Conservation (phyloP, 2,329 filamentous ascomycete species). For the Fusarium circinatum region DNA sequence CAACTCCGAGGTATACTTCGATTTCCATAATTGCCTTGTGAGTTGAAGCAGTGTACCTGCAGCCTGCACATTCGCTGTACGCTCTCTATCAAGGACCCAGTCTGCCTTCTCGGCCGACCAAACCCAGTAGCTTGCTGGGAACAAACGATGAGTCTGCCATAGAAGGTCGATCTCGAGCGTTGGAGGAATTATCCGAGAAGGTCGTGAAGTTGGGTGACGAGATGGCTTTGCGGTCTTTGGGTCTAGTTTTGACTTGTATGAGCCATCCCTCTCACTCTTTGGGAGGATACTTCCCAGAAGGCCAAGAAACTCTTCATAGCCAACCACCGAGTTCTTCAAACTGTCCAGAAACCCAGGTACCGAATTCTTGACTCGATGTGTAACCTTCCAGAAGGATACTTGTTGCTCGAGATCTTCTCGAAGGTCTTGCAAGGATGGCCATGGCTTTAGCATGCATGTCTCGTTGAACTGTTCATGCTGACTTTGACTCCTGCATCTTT, state of each 20-base stretch:
- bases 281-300: not conserved
- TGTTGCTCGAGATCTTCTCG: not conserved
- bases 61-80: rapidly evolving
- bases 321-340: rapidly evolving
- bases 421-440: not conserved
- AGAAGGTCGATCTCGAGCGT: not conserved
- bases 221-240: rapidly evolving
- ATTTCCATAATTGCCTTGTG: not conserved
- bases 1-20: rapidly evolving
- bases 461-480: not conserved
- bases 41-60: not conserved
- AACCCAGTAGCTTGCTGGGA: not conserved
- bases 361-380: rapidly evolving
- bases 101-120: not conserved
- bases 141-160: conserved; percentile 2
- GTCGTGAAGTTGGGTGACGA: not conserved
- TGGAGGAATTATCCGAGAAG: not conserved
- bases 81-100: not conserved
- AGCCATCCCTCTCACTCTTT: not conserved
- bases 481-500: not conserved
- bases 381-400: not conserved
- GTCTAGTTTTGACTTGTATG: not conserved
- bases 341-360: rapidly evolving
- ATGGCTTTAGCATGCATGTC: not conserved
- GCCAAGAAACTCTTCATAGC: not conserved